These are phyloP conservation scores for Linderniella brevidens DNA, from an alignment of 257 asterid species.

Conservation along the genomic window DNA sequence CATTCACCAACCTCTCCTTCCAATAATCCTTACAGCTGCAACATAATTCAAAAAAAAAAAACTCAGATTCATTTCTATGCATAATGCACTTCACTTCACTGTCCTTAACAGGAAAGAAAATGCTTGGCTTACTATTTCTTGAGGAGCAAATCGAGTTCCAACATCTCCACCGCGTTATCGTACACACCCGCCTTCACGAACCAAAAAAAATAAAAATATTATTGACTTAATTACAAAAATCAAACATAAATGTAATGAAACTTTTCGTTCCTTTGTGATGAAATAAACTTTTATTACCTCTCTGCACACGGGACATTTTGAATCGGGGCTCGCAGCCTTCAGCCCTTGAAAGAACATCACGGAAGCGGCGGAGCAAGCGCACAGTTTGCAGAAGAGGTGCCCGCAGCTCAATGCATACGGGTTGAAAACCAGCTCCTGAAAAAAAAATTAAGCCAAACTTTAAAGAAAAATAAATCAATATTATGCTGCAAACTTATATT, in stretches of 20 bases:
- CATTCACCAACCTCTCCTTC: constrained; percentile 43
- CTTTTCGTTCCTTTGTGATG: not conserved
- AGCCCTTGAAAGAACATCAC: constrained; percentile 62
- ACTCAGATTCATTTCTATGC: too few relatives aligned
- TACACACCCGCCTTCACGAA: constrained; percentile 42
- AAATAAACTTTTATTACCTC: constrained; percentile 36
- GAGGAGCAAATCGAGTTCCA: constrained; percentile 51
- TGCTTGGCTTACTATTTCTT: constrained; percentile 17
- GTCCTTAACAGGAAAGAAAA: too few relatives aligned
- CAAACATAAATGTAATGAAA: too few relatives aligned
- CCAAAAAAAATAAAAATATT: constrained; percentile 4
- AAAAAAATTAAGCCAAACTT: not conserved
- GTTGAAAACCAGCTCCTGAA: constrained; percentile 57
- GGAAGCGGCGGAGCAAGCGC: constrained; percentile 73
- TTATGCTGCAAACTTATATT: too few relatives aligned
- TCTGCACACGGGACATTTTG: constrained; percentile 74
- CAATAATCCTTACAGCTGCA: constrained; percentile 54
- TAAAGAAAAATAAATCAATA: constrained; percentile 2
- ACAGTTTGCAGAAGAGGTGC: constrained; percentile 67
- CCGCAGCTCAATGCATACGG: constrained; percentile 75
- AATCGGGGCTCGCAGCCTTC: constrained; percentile 35
- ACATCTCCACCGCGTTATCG: constrained; percentile 43
- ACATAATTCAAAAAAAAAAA: not conserved
- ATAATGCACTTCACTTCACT: too few relatives aligned
- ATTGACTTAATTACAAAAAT: too few relatives aligned